Evolutionary conservation across 2,329 filamentous ascomycete genomes (phyloP), one percentile per base, ranked within the genome.

Genomic region (Septoria linicola): DNA sequence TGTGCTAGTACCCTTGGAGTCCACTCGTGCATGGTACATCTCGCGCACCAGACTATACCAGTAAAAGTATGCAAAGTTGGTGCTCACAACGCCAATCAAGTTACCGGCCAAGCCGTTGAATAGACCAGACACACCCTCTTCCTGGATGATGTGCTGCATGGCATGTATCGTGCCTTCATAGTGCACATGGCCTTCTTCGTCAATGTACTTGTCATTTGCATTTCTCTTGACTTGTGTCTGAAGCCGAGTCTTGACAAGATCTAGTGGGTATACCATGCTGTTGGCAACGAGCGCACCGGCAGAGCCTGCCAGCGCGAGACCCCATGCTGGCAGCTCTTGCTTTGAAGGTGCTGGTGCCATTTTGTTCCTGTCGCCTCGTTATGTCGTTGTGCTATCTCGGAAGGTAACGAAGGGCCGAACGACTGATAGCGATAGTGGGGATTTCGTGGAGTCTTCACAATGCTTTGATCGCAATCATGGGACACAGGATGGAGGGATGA

Each of bases 21-120:
- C 44, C 8, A 66, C 54, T 19, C 77, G 78, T 14, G 75, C 72
- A 59, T 88, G 72, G 70, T 97, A 97, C 16, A 96, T 72, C 13
- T 83, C 83, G 57, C 93, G 84, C 25, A 96, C 89, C 21, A 93
- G 74, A 4, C 89, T 92, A 70, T 97, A 97, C 91, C 92, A 97
- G 76, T 99, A 99, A 70, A 99, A 99, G 74, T 99, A 99, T 64
- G 93, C 93, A 69, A 99, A 99, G 72, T 99, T 99, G 45, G 92
- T 97, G 20, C 91, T 96, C 1, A 90, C 92, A 30, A 99, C 93
- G 47, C 93, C 93, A 44, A 97, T 75, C 14, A 99, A 77, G 3
- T 91, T 84, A 43, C 92, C 91, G 54, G 83, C 80, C 69, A 99
- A 91, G 54, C 93, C 93, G 45, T 88, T 83, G 66, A 99, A 99